Evolutionary conservation across 371 early-diverging fungal species (phyloP).

Genomic region (Haplosporangium sp.): DNA sequence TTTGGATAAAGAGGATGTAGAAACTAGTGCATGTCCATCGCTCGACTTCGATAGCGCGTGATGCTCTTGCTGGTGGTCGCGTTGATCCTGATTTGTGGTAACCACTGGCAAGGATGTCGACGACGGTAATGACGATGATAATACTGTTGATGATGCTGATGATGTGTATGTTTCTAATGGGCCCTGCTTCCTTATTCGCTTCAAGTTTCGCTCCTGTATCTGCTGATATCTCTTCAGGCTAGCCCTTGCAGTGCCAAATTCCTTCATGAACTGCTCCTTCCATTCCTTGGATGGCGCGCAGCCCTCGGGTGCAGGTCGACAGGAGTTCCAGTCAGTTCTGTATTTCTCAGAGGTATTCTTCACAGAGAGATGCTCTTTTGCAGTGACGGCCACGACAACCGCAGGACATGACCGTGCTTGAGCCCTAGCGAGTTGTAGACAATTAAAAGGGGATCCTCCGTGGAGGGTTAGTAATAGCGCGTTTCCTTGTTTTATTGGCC

Average conservation of each 20-base stretch:
- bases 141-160: not conserved
- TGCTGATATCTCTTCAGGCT: slow-evolving; percentile 13
- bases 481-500: no score
- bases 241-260: slow-evolving; percentile 11
- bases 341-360: slow-evolving; percentile 47
- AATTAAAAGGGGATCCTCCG: no score
- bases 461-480: not conserved
- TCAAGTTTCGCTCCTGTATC: not conserved
- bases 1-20: not conserved
- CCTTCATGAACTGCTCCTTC: slow-evolving; percentile 36
- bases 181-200: not conserved
- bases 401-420: slow-evolving; percentile 42
- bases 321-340: slow-evolving; percentile 42
- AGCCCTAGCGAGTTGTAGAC: slow-evolving; percentile 10
- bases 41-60: no score
- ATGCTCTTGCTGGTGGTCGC: no score
- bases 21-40: not conserved
- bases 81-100: no score
- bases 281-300: slow-evolving; percentile 39
- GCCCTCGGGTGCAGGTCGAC: slow-evolving; percentile 43
- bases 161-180: not conserved
- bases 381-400: slow-evolving; percentile 29
- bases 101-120: no score
- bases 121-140: not conserved
- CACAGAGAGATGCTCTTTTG: slow-evolving; percentile 26